Base-by-base conservation (phyloP, 352 stramenopile genomes). In the Aphanomyces invadans region DNA sequence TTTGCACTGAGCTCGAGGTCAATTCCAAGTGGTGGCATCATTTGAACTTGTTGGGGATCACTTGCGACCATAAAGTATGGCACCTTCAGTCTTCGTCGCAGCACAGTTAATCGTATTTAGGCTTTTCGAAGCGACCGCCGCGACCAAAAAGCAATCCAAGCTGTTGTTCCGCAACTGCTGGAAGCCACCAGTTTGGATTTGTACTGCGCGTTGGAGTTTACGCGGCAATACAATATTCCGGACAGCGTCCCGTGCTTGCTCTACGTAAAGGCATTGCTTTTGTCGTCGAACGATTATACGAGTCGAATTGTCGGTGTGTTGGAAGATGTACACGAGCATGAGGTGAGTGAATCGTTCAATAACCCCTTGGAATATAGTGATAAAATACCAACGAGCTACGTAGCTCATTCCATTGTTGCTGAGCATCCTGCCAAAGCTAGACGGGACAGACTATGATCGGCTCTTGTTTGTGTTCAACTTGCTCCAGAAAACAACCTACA, bases 11-110 rank as follows among this genome's bases (percentile, higher is more conserved):
- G 51, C 67, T 93, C 11, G 82, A 93, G 71, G 81, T 74, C 3
- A 93, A 93, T n/a, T 78, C 81, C 21, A 71, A 81, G 44, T 93
- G 84, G 84, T 90, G 81, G 81, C 81, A 93, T 55, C 90, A 89
- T 46, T 70, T 93, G 19, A 86, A 79, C 10, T 66, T 93, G 19
- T 73, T 93, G 15, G 81, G 76, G 3, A 93, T 93, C 39, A 71
- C 84, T 39, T 93, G 82, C 42, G 76, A 91, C 11, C 81, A 62
- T 32, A 63, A 64, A 32, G 62, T 69, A 53, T n/a, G 26, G 9
- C 7, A 26, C 15, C 7, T n/a, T 29, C 9, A 42, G 54, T 36
- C 19, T 45, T 44, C 26, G 25, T 23, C 28, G 52, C 19, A 11
- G 5, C 31, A 12, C 1, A 12, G 26, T 26, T 2, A n/a, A 57